Evolutionary conservation across 768 basidiomycete species (phyloP).

Genomic region (Lyophyllum shimeji): DNA sequence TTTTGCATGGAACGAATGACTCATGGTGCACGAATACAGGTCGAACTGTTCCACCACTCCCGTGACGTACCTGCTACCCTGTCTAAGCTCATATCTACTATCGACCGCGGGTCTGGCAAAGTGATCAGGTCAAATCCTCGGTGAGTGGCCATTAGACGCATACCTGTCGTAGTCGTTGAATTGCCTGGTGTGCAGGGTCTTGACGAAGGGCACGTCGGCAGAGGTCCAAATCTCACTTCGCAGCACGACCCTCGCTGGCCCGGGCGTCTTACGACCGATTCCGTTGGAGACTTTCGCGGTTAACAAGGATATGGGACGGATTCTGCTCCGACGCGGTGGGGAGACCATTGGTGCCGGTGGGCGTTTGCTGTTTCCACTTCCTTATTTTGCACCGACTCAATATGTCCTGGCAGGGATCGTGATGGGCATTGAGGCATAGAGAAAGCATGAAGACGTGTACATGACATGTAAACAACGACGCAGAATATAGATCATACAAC

Average conservation of each 20-base stretch:
- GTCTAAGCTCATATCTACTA: constrained; percentile 70
- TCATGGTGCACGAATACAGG: constrained; percentile 35
- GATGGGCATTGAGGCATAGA: constrained; percentile 5
- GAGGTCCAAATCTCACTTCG: constrained; percentile 83
- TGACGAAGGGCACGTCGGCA: constrained; percentile 84
- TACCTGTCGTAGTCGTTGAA: not conserved
- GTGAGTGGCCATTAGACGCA: constrained; percentile 36
- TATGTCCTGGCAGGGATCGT: constrained; percentile 3
- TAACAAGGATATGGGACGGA: constrained; percentile 96
- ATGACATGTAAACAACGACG: not conserved
- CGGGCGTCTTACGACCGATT: constrained; percentile 53
- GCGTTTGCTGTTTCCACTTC: constrained; percentile 8
- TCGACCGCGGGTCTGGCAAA: constrained; percentile 78
- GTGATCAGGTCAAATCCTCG: constrained; percentile 80
- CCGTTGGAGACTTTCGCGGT: constrained; percentile 82
- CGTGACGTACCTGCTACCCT: constrained; percentile 89
- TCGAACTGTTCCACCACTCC: constrained; percentile 95
- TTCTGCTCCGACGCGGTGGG: constrained; percentile 83
- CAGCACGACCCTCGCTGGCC: constrained; percentile 47
- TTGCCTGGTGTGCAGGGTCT: constrained; percentile 50
- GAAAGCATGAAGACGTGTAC: not conserved
- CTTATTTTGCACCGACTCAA: not conserved
- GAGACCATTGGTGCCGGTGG: constrained; percentile 93
- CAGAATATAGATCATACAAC: not conserved
- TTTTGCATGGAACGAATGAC: not conserved